Percentiles rank a stretch among this genome's conserved stretches.
phyloP scores from a whole-genome alignment of 139 green algal genomes.

The Coelastrella sp. region DNA sequence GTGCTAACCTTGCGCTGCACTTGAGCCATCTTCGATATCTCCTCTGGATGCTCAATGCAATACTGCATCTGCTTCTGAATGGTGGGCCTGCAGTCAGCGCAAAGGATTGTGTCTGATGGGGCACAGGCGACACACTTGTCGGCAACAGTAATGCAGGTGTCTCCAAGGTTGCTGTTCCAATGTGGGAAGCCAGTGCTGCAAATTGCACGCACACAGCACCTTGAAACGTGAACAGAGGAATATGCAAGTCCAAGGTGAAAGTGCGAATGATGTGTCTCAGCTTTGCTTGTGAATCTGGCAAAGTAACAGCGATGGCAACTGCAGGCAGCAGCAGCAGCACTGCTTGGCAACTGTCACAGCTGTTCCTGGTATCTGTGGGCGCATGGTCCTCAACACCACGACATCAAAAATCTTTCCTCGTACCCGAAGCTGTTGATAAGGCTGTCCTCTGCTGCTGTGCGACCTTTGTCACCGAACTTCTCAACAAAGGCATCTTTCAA shows the following conservation, averaged over 20 bases:
- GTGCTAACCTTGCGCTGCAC: constrained; percentile 91
- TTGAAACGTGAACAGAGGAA: too few relatives aligned
- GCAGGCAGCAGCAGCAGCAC: neutral
- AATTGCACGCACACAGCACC: too few relatives aligned
- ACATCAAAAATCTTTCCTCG: neutral
- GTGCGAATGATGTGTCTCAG: too few relatives aligned
- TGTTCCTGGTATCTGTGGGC: neutral
- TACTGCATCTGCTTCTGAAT: constrained; percentile 77
- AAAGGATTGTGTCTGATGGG: neutral
- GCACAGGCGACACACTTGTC: neutral
- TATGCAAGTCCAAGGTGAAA: too few relatives aligned
- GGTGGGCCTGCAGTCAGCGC: constrained; percentile 4
- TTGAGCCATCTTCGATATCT: constrained; percentile 91
- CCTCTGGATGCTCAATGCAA: constrained; percentile 92
- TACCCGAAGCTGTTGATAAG: constrained; percentile 89
- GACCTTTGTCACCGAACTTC: constrained; percentile 69
- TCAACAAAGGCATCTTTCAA: constrained; percentile 76
- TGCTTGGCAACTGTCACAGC: neutral
- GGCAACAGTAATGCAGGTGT: too few relatives aligned
- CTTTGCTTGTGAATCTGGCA: too few relatives aligned
- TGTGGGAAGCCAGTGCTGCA: too few relatives aligned
- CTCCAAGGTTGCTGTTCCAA: too few relatives aligned
- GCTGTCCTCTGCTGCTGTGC: constrained; percentile 77
- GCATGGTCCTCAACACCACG: too few relatives aligned
- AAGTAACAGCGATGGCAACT: too few relatives aligned